Evolutionary conservation across 768 basidiomycete species (phyloP).

Genomic region (Phaeolepiota aurea): DNA sequence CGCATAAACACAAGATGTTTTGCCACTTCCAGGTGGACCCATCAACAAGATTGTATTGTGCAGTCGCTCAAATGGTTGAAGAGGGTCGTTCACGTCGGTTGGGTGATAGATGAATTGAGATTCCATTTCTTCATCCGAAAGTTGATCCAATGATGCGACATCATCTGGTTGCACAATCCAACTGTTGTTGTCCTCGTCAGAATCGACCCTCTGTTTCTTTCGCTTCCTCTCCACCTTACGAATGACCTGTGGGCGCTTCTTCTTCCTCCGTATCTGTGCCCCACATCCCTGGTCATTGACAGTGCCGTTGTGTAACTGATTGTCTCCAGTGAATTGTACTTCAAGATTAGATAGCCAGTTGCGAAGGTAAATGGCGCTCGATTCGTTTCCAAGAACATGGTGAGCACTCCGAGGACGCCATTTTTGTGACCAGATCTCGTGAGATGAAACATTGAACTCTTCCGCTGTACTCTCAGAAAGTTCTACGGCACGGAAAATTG

Average conservation of each 20-base stretch:
- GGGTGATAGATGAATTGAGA: slow-evolving; percentile 8
- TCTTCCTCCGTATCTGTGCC: slow-evolving; percentile 15
- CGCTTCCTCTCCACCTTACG: slow-evolving; percentile 42
- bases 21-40: slow-evolving; percentile 82
- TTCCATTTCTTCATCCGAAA: slow-evolving; percentile 25
- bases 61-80: slow-evolving; percentile 32
- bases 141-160: slow-evolving; percentile 17
- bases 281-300: slow-evolving; percentile 1
- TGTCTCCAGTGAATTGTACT: slow-evolving; percentile 34
- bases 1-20: slow-evolving; percentile 89
- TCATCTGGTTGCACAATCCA: slow-evolving; percentile 41
- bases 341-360: slow-evolving; percentile 74
- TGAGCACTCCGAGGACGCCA: slow-evolving; percentile 69
- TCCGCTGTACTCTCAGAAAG: slow-evolving; percentile 9
- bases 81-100: background rate
- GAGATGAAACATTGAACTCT: slow-evolving; percentile 14
- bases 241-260: slow-evolving; percentile 52
- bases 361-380: slow-evolving; percentile 59
- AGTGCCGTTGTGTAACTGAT: slow-evolving; percentile 4
- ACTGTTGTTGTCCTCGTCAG: slow-evolving; percentile 45
- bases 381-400: slow-evolving; percentile 75
- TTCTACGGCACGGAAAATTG: slow-evolving; percentile 32
- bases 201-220: slow-evolving; percentile 47
- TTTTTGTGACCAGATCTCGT: slow-evolving; percentile 61
- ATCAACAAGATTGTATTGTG: slow-evolving; percentile 82